Conservation (phyloP, 2,329 filamentous ascomycete species). For the Stylonectria norvegica region DNA sequence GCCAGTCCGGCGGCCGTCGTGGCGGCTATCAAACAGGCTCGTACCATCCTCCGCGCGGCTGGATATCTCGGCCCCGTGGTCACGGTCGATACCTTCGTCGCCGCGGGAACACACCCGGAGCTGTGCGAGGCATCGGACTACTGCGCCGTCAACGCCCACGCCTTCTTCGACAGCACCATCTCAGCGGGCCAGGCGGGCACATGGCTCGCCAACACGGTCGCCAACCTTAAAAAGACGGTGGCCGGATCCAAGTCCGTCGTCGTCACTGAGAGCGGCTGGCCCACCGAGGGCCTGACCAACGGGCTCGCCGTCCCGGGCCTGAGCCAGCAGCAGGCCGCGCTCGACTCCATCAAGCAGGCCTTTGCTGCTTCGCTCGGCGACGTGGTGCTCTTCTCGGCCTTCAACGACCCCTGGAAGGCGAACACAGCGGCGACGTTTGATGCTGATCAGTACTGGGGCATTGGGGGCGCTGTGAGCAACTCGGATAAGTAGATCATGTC, state of each 20-base stretch:
- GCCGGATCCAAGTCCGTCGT: constrained; percentile 57
- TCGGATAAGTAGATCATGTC: constrained; percentile 18
- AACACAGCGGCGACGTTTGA: constrained; percentile 60
- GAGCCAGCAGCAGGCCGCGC: constrained; percentile 63
- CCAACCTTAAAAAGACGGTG: constrained; percentile 40
- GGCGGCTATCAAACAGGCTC: constrained; percentile 54
- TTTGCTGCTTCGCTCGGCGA: constrained; percentile 51
- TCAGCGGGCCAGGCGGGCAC: constrained; percentile 58
- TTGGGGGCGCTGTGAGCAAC: constrained; percentile 35
- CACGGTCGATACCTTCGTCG: constrained; percentile 74
- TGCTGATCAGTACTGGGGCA: constrained; percentile 76
- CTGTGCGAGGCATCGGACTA: constrained; percentile 74
- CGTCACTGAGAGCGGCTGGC: constrained; percentile 85
- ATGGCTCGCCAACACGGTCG: constrained; percentile 61
- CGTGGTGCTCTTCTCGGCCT: constrained; percentile 73
- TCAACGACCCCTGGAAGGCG: constrained; percentile 76
- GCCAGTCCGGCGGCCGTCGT: constrained; percentile 54
- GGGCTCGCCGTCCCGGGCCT: constrained; percentile 64
- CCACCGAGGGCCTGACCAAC: constrained; percentile 64
- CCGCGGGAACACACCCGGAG: constrained; percentile 61
- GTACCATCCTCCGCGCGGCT: constrained; percentile 52
- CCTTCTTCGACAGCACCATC: constrained; percentile 72
- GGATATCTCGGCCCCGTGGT: constrained; percentile 74
- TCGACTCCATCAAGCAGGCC: constrained; percentile 59
- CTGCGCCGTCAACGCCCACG: constrained; percentile 77